Conservation (phyloP, 306 rosid species). For the Rosa rugosa region DNA sequence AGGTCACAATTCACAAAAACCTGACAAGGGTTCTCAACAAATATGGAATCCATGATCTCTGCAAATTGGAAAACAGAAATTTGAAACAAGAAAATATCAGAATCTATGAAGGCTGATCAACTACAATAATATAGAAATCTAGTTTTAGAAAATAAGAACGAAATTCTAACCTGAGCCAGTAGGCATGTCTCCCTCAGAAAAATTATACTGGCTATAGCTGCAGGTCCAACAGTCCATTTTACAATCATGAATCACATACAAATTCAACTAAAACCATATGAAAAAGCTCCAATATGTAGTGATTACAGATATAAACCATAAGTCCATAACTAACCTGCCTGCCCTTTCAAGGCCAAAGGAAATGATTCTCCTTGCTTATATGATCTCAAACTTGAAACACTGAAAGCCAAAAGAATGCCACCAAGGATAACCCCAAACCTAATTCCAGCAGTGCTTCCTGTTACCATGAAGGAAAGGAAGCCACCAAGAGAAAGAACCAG, state of each 20-base stretch:
- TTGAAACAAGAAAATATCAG: slow-evolving; percentile 26
- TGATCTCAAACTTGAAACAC: slow-evolving; percentile 69
- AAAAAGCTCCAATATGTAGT: not conserved
- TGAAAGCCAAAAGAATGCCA: slow-evolving; percentile 63
- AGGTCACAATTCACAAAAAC: slow-evolving; percentile 40
- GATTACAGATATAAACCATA: slow-evolving; percentile 8
- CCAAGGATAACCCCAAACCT: slow-evolving; percentile 96
- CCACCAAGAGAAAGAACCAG: slow-evolving; percentile 81
- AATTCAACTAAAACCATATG: not conserved
- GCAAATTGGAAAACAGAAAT: slow-evolving; percentile 30
- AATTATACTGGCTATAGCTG: slow-evolving; percentile 72
- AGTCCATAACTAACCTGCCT: slow-evolving; percentile 64
- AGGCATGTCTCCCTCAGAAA: slow-evolving; percentile 56
- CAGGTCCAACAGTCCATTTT: slow-evolving; percentile 33
- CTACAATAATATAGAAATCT: slow-evolving; percentile 5
- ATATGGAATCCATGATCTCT: slow-evolving; percentile 55
- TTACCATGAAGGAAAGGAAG: slow-evolving; percentile 82
- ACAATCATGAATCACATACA: slow-evolving; percentile 4
- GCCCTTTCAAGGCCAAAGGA: slow-evolving; percentile 73
- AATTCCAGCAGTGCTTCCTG: slow-evolving; percentile 72
- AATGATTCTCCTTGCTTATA: slow-evolving; percentile 56
- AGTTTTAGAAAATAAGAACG: not conserved
- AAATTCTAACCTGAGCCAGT: slow-evolving; percentile 56
- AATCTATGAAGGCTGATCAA: slow-evolving; percentile 23
- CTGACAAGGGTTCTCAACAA: slow-evolving; percentile 66